Percentiles rank a stretch among this genome's conserved stretches.
Evolutionary conservation across 345 rosid genomes (phyloP).

Genomic region (Eucalyptus regnans): DNA sequence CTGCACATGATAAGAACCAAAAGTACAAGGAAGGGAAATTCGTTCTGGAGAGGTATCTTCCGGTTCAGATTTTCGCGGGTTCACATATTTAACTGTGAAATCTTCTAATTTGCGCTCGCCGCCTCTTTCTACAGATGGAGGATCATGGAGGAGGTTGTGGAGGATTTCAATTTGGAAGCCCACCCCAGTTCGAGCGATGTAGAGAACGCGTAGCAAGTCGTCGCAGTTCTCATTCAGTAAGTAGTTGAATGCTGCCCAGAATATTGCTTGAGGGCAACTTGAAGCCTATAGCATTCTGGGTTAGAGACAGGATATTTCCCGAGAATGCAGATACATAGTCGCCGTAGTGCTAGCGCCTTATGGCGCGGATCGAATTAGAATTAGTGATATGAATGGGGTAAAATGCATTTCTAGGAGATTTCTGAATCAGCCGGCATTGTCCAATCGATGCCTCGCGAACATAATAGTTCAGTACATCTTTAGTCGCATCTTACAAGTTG

Average conservation of each 20-base stretch:
- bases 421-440: neutral
- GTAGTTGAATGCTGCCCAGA: neutral
- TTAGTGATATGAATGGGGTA: neutral
- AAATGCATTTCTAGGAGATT: neutral
- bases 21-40: constrained; percentile 39
- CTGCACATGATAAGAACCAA: constrained; percentile 22
- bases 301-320: neutral
- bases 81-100: neutral
- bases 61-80: neutral
- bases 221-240: neutral
- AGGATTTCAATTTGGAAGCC: constrained; percentile 12
- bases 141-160: constrained; percentile 11
- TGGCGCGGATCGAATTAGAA: neutral
- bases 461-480: neutral
- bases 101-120: neutral
- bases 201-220: neutral
- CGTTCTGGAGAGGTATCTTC: constrained; percentile 26
- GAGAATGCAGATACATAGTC: neutral
- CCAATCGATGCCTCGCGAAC: neutral
- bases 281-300: neutral
- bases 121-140: constrained; percentile 15
- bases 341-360: neutral
- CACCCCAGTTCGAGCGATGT: constrained; percentile 7
- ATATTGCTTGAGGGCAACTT: neutral
- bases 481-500: neutral